Conservation (phyloP, 1,284 basidiomycete genomes). For the Takashimella tepidaria region DNA sequence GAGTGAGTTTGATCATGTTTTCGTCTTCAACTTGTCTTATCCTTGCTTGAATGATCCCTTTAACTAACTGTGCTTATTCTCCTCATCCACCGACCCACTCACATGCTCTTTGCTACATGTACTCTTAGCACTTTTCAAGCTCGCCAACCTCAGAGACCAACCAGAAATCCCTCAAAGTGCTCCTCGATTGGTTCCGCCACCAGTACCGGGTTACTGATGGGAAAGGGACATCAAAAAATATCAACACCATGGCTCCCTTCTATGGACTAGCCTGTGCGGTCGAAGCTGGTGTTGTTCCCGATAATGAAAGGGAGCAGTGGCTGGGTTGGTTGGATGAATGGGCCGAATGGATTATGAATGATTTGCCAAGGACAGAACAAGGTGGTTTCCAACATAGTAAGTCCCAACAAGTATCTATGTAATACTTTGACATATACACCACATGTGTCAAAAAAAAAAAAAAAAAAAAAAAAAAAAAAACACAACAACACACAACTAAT, state of each 20-base stretch:
- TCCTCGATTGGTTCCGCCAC: slow-evolving; percentile 53
- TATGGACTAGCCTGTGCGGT: slow-evolving; percentile 54
- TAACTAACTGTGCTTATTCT: too few species aligned
- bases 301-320: slow-evolving; percentile 4
- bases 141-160: slow-evolving; percentile 45
- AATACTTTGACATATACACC: too few species aligned
- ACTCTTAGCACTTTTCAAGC: slow-evolving; percentile 8
- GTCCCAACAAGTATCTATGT: slow-evolving; percentile 44
- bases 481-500: too few species aligned
- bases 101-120: not conserved
- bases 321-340: slow-evolving; percentile 50
- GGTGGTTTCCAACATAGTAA: slow-evolving; percentile 55
- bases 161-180: slow-evolving; percentile 43
- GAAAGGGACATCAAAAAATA: slow-evolving; percentile 57
- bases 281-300: slow-evolving; percentile 2
- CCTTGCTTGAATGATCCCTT: too few species aligned
- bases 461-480: too few species aligned
- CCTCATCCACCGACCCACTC: too few species aligned
- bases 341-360: slow-evolving; percentile 57
- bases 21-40: too few species aligned
- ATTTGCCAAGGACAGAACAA: slow-evolving; percentile 53
- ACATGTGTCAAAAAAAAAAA: too few species aligned
- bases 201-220: slow-evolving; percentile 48
- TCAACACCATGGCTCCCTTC: slow-evolving; percentile 59
- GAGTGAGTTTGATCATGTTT: not conserved